Base-by-base conservation (phyloP, 1,284 basidiomycete species). In the Leucoagaricus sp. region DNA sequence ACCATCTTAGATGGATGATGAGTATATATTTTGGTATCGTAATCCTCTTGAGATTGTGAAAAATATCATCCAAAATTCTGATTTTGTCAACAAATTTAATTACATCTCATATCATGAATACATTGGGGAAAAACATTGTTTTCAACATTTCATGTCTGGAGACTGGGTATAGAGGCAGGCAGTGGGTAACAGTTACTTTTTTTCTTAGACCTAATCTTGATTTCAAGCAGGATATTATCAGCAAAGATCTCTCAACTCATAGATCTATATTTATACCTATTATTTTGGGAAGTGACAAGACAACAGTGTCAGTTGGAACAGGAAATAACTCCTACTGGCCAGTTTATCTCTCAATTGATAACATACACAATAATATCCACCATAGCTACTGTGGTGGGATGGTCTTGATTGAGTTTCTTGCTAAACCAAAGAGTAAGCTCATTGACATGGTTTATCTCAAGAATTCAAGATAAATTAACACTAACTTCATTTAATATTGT, bases 201-300 rank as follows among this genome's bases (percentile, higher is more conserved):
- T 40, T n/a, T 36, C 33, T 36, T 36, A 36, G 13, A 5, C 19
- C 12, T 5, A 40, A 40, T 15, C 6, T 13, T 7, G 13, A 6
- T n/a, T 15, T 40, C 38, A 6, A n/a, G 15, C 44, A 23, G 8
- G 38, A 40, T 28, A 5, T 69, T 58, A 1, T 58, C 66, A 49
- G 67, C 73, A 4, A 46, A 63, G 4, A 65, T 67, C 34, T 41
- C 12, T 9, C 34, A 0, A 65, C 54, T 6, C 58, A 65, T 55
- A 71, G 70, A 4, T 57, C 69, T 0, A 66, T 60, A 6, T 69
- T 72, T 45, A 60, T 67, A 17, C 69, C 71, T 0, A 55, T 73
- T 13, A 70, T 76, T 13, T 58, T 72, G 0, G 69, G 72, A 0
- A 71, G 70, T 40, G 66, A 76, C 59, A 76, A 76, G 55, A 76